These are phyloP conservation scores for Poteriospumella lacustris DNA, from an alignment of 108 stramenopile species.

Conservation along the genomic window DNA sequence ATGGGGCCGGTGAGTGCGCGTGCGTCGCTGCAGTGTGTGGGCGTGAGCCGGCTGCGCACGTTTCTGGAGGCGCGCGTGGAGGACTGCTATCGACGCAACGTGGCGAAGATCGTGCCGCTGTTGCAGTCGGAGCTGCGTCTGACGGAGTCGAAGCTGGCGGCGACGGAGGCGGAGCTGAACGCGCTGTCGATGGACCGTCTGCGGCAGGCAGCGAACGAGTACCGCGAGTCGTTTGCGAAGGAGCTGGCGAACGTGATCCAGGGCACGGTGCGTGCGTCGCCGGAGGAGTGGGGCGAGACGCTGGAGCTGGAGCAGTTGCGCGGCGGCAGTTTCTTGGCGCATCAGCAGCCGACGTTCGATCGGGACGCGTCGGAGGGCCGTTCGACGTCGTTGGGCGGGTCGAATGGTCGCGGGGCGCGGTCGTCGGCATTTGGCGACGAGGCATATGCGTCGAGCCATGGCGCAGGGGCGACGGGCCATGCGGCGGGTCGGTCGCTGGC, in stretches of 20 bases:
- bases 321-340: slow-evolving; percentile 70
- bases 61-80: slow-evolving; percentile 81
- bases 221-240: slow-evolving; percentile 76
- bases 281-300: slow-evolving; percentile 74
- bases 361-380: too few relatives aligned
- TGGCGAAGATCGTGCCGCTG: slow-evolving; percentile 79
- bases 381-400: neutral
- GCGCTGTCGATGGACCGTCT: slow-evolving; percentile 71
- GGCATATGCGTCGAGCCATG: too few relatives aligned
- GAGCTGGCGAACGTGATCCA: slow-evolving; percentile 66
- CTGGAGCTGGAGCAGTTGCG: slow-evolving; percentile 67
- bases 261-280: slow-evolving; percentile 73
- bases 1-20: neutral
- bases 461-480: too few relatives aligned
- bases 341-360: too few relatives aligned
- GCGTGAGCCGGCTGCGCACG: slow-evolving; percentile 66
- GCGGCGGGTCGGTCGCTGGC: too few relatives aligned
- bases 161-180: slow-evolving; percentile 67
- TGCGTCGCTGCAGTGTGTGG: slow-evolving; percentile 47
- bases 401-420: neutral
- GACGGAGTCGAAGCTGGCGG: slow-evolving; percentile 62
- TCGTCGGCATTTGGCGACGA: too few relatives aligned
- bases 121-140: slow-evolving; percentile 69
- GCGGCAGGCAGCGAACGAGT: slow-evolving; percentile 67
- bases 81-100: slow-evolving; percentile 78